A percentile compares a stretch with the other conserved stretches of the same genome.
phyloP scores from a whole-genome alignment of 805 yeast species.

The Pichia kluyveri region DNA sequence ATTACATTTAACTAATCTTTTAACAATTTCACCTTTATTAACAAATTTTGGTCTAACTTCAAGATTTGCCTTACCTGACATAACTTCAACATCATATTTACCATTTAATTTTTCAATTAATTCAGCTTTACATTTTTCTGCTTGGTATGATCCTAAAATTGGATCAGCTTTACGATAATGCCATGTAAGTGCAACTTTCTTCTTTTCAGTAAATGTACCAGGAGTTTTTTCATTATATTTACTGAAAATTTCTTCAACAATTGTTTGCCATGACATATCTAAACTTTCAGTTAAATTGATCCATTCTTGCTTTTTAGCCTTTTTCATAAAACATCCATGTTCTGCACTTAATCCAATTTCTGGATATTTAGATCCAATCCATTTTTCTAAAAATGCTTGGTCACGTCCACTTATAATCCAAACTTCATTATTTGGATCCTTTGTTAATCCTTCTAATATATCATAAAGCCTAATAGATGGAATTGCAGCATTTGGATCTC shows the following conservation, averaged over 20 bases:
- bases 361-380: conserved; percentile 64
- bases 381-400: conserved; percentile 75
- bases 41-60: conserved; percentile 95
- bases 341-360: conserved; percentile 85
- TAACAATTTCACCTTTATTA: conserved; percentile 95
- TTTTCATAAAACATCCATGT: conserved; percentile 92
- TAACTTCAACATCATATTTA: conserved; percentile 80
- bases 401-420: conserved; percentile 98
- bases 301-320: conserved; percentile 62
- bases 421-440: conserved; percentile 74
- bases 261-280: conserved; percentile 94
- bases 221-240: conserved; percentile 83
- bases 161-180: conserved; percentile 95
- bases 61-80: conserved; percentile 94
- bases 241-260: conserved; percentile 64
- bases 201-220: conserved; percentile 77
- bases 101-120: conserved; percentile 43
- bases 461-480: conserved; percentile 68
- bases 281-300: conserved; percentile 68
- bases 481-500: conserved; percentile 96
- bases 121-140: conserved; percentile 60
- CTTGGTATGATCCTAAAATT: conserved; percentile 82
- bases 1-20: conserved; percentile 56
- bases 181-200: conserved; percentile 95
- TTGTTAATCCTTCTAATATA: conserved; percentile 49